Base-by-base conservation (phyloP, 2,329 filamentous ascomycete genomes). In the Herpotrichia juniperi region DNA sequence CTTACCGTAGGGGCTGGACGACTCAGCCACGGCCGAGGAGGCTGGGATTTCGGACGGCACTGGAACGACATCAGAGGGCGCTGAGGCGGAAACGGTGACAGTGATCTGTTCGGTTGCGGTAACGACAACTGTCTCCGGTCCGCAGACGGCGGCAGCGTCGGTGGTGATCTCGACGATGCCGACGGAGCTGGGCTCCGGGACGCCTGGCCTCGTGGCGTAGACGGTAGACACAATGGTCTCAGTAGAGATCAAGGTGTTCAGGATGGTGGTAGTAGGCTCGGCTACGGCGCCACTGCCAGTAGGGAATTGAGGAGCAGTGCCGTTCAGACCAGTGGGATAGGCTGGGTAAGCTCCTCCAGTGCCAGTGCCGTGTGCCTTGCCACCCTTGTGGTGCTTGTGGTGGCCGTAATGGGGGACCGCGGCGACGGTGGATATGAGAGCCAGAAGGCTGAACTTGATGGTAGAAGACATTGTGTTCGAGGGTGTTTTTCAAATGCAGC, bases 401-500 rank as follows among this genome's bases (percentile, higher is more conserved):
- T 52, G 60, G 42, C 59, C 59, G 53, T 64, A 66, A 57, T 71
- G 71, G 35, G 76, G 70, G 48, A 71, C 58, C 46, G 76, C 75
- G 17, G 75, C 66, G 51, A 69, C 76, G 44, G 69, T 64, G 51
- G 71, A 69, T 53, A 72, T 69, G 53, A 80, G 67, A 45, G 76
- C 74, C 72, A 79, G 63, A 53, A 79, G 66, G 56, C 70, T 72
- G 58, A 79, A 61, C 59, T 74, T 70, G 56, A 69, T 68, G 51
- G 63, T 63, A 56, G 67, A 55, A 55, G 68, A 68, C 68, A 72
- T 72, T 35, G 62, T 64, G 67, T 64, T 55, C 22, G 66, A 63
- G 55, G 51, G 64, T n/a, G 53, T 51, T 35, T 42, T 47, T 26
- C 51, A 51, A 55, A 46, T 58, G 60, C 72, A 70, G 75, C 62